Percentiles rank a stretch among this genome's conserved stretches.
These are phyloP conservation scores for Solanum medicagineum DNA, from an alignment of 257 asterid species.

Conservation along the genomic window DNA sequence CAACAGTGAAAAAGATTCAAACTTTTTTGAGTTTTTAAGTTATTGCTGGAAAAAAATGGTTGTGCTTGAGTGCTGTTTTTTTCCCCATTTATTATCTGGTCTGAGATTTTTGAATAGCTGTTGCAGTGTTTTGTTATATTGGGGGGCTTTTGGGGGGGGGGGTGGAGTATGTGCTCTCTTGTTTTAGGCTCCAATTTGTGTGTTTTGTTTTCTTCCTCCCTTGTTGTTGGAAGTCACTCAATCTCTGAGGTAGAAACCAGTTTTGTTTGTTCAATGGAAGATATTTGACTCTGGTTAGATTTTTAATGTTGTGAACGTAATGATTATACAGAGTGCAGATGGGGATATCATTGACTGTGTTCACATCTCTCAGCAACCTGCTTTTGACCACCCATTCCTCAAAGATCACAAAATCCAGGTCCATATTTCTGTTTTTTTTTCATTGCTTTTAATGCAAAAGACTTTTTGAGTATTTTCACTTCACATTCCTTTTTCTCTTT, in stretches of 20 bases:
- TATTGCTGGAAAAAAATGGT: neutral
- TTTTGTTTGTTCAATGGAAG: neutral
- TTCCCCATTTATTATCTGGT: too few species aligned
- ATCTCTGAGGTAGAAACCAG: neutral
- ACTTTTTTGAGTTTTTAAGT: neutral
- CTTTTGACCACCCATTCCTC: constrained; percentile 88
- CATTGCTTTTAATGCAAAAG: neutral
- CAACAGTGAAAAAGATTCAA: neutral
- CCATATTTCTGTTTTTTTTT: neutral
- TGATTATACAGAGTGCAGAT: constrained; percentile 63
- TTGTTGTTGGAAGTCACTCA: neutral
- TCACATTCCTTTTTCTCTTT: too few species aligned
- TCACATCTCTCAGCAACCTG: constrained; percentile 72
- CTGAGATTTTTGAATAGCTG: neutral
- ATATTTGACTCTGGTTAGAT: neutral
- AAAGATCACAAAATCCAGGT: constrained; percentile 94
- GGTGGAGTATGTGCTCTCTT: neutral
- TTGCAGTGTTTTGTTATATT: neutral
- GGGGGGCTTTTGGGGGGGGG: neutral
- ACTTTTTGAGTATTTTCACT: neutral
- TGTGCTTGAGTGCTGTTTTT: neutral
- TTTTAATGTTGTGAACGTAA: neutral
- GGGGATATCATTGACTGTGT: constrained; percentile 88
- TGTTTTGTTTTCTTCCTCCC: neutral
- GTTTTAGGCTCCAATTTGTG: neutral